Percentiles rank a stretch among this genome's conserved stretches.
These are phyloP conservation scores for Russula dissimulans DNA, from an alignment of 768 basidiomycete genomes.

Conservation along the genomic window DNA sequence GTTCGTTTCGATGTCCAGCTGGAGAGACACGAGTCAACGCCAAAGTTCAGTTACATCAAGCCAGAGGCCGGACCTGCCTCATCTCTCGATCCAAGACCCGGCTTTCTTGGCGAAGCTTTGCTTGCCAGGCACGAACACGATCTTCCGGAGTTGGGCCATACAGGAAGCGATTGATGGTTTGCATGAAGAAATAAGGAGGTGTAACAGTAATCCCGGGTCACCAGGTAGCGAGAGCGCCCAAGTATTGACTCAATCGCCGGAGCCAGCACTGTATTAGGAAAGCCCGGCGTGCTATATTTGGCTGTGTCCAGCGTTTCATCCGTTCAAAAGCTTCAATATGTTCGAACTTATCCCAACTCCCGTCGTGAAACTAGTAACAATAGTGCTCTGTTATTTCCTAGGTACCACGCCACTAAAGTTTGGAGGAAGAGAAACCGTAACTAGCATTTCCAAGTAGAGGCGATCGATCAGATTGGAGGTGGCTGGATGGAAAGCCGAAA, in stretches of 20 bases:
- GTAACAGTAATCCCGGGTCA: background rate
- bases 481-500: background rate
- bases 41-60: slow-evolving; percentile 11
- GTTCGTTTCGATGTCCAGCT: slow-evolving; percentile 76
- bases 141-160: slow-evolving; percentile 98
- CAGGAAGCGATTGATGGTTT: slow-evolving; percentile 83
- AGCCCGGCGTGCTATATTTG: background rate
- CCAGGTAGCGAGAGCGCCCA: too few species aligned
- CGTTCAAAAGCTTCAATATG: too few species aligned
- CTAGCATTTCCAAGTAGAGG: too few species aligned
- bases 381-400: background rate
- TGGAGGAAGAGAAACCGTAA: background rate
- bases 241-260: background rate
- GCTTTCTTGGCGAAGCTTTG: slow-evolving; percentile 72
- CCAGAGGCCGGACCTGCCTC: slow-evolving; percentile 64
- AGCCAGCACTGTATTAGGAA: slow-evolving; percentile 1
- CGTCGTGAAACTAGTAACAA: too few species aligned
- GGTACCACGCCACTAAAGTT: background rate
- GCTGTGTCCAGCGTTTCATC: background rate
- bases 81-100: slow-evolving; percentile 88
- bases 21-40: slow-evolving; percentile 10
- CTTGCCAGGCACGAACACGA: slow-evolving; percentile 84
- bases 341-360: too few species aligned
- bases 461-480: too few species aligned
- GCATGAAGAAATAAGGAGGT: slow-evolving; percentile 39